Base-by-base conservation (phyloP, 345 rosid species). In the Lepidium sativum region DNA sequence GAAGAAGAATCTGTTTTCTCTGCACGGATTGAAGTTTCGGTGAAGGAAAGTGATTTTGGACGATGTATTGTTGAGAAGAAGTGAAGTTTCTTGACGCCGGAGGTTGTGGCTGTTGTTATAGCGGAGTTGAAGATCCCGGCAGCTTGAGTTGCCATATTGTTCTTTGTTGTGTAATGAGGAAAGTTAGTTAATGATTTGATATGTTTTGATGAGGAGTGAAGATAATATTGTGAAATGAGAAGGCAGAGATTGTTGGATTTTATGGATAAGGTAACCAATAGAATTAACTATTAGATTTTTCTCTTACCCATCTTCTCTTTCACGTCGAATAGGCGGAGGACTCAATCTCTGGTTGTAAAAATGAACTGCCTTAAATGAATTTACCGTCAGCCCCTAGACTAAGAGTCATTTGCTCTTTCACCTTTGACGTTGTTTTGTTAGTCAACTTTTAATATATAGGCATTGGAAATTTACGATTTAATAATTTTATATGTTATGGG, bases 121-220 rank as follows among this genome's bases (percentile, higher is more conserved):
- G 84, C 69, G n/a, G 86, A 80, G 64, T 79, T 77, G 71, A 84
- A 78, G 80, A 83, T 71, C 34, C 80, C 81, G 23, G 91, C 77
- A 37, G 94, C 81, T 79, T 83, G 92, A 41, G 87, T 73, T 76
- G 92, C 92, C 96, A 86, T 83, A 32, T 5, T 8, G 40, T 10
- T 6, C 0, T 23, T 27, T 33, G 18, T 42, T 45, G 8, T 39
- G 38, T n/a, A 59, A 54, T 37, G 67, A 20, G 37, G 6, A 37
- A 29, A 38, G 41, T 61, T 61, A 40, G 5, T 62, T 51, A 29
- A 6, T 38, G 31, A 27, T 27, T 0, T 27, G 8, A 18, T 60
- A 12, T 13, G 57, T 14, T 15, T 54, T 47, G 66, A 64, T 56
- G 60, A 32, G 60, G 41, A 43, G 66, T 16, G 60, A 15, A 42